phyloP scores from a whole-genome alignment of 768 basidiomycete species.

The Trametes gibbosa region DNA sequence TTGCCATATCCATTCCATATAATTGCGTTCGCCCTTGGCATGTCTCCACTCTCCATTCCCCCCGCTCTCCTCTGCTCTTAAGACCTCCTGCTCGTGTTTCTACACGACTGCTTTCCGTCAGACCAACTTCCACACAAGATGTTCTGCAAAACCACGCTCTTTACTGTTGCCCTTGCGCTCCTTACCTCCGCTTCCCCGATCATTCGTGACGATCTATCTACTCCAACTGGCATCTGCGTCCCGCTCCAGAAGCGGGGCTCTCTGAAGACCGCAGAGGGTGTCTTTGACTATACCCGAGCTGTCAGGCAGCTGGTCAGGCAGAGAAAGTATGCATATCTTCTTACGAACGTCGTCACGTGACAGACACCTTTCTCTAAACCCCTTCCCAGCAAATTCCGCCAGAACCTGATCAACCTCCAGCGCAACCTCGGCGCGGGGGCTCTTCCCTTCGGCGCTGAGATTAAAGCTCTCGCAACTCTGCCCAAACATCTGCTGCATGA shows the following conservation, averaged over 20 bases:
- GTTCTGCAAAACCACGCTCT: slow-evolving; percentile 25
- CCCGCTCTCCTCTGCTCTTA: neutral
- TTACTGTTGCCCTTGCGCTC: slow-evolving; percentile 24
- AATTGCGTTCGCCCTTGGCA: neutral
- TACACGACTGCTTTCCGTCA: neutral
- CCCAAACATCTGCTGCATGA: slow-evolving; percentile 8
- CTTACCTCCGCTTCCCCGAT: slow-evolving; percentile 20
- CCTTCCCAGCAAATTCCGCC: slow-evolving; percentile 23
- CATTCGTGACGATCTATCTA: neutral
- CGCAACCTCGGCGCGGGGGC: slow-evolving; percentile 15
- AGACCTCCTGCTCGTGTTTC: neutral
- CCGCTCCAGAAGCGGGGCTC: slow-evolving; percentile 17
- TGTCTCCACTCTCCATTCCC: neutral
- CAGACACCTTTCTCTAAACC: neutral
- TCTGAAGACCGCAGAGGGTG: slow-evolving; percentile 15
- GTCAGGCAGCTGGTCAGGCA: slow-evolving; percentile 1
- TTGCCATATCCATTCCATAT: neutral
- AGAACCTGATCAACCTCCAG: slow-evolving; percentile 21
- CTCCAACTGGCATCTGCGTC: neutral
- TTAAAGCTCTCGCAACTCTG: slow-evolving; percentile 24
- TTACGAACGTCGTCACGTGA: neutral
- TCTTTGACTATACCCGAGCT: slow-evolving; percentile 10
- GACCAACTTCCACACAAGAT: slow-evolving; percentile 9
- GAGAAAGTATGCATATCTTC: slow-evolving; percentile 18
- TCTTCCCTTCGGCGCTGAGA: slow-evolving; percentile 26